These are phyloP conservation scores for Triticum turgidum DNA, from an alignment of 176 grass and related monocot species.

Conservation along the genomic window DNA sequence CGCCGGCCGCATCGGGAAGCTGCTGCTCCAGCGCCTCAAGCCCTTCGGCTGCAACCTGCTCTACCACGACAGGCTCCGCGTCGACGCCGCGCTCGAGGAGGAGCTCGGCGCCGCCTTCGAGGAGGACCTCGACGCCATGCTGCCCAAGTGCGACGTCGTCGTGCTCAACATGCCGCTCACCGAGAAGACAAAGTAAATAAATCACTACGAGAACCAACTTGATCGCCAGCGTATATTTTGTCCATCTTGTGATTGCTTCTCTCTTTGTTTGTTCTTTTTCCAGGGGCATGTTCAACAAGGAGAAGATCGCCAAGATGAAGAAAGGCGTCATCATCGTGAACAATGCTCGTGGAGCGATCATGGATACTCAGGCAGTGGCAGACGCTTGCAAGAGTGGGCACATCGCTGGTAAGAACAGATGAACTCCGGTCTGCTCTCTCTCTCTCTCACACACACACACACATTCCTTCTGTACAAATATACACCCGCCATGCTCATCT, in stretches of 20 bases:
- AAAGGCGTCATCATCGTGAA: constrained; percentile 76
- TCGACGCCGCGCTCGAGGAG: constrained; percentile 24
- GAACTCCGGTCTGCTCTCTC: not conserved
- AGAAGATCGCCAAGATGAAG: constrained; percentile 80
- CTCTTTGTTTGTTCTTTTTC: constrained; percentile 16
- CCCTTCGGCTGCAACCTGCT: constrained; percentile 51
- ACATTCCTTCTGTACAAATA: not conserved
- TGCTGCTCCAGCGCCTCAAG: constrained; percentile 7
- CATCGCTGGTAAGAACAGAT: constrained; percentile 45
- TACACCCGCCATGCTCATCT: not conserved
- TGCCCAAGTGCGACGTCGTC: constrained; percentile 53
- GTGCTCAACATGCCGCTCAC: constrained; percentile 57
- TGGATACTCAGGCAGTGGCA: constrained; percentile 72
- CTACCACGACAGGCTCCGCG: constrained; percentile 44
- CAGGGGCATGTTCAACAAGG: constrained; percentile 79
- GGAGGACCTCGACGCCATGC: constrained; percentile 54
- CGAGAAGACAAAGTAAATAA: constrained; percentile 43
- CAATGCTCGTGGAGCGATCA: constrained; percentile 78
- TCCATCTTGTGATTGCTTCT: constrained; percentile 20
- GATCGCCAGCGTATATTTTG: not conserved
- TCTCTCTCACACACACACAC: not conserved
- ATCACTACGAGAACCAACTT: too few species aligned
- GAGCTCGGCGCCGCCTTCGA: constrained; percentile 41
- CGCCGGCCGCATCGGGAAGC: constrained; percentile 33
- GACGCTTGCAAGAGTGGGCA: constrained; percentile 65